These are phyloP conservation scores for Colletotrichum sp. DNA, from an alignment of 2,329 filamentous ascomycete species.

Conservation along the genomic window DNA sequence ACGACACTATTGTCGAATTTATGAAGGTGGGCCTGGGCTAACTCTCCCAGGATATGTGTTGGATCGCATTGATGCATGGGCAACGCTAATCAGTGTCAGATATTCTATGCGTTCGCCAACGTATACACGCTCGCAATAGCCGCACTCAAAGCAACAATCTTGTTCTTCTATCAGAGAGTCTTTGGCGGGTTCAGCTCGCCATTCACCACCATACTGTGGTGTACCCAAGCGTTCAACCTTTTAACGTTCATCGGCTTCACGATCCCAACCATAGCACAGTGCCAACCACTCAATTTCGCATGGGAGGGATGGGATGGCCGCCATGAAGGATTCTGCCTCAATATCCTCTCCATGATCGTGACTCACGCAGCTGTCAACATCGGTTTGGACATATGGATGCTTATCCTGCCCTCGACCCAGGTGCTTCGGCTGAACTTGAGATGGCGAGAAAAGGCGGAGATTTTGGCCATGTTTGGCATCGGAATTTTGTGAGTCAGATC, in stretches of 20 bases:
- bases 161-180: constrained; percentile 41
- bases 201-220: constrained; percentile 28
- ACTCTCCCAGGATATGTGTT: too few species aligned
- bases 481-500: constrained; percentile 23
- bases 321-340: constrained; percentile 34
- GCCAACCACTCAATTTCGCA: constrained; percentile 44
- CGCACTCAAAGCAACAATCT: constrained; percentile 39
- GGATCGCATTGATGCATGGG: background rate
- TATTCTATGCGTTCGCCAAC: constrained; percentile 7
- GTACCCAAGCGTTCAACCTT: constrained; percentile 17
- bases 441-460: constrained; percentile 39
- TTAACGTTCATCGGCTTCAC: constrained; percentile 29
- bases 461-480: constrained; percentile 42
- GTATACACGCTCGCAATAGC: constrained; percentile 36
- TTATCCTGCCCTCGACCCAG: constrained; percentile 44
- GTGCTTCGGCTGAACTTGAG: constrained; percentile 35
- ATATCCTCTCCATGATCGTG: constrained; percentile 42
- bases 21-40: background rate
- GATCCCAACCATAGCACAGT: constrained; percentile 42
- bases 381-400: constrained; percentile 44
- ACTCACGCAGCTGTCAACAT: constrained; percentile 48
- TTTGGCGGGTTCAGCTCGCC: constrained; percentile 33
- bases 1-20: background rate
- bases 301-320: constrained; percentile 43
- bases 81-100: background rate